phyloP scores from a whole-genome alignment of 2,329 filamentous ascomycete species.

The Neocatenulostroma microsporum region DNA sequence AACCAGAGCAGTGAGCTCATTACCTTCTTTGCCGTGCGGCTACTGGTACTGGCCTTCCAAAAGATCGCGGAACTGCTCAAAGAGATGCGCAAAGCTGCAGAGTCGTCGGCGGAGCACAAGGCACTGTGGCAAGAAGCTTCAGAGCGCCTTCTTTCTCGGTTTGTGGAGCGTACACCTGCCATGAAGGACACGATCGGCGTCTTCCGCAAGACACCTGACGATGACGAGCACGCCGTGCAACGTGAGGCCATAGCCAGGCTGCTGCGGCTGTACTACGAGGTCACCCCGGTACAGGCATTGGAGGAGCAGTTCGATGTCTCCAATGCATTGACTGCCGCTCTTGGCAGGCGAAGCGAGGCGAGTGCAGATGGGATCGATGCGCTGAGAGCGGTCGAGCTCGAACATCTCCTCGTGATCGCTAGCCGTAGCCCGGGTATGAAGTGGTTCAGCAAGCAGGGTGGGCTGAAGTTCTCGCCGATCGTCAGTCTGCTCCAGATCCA shows the following conservation, averaged over 20 bases:
- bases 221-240: constrained; percentile 58
- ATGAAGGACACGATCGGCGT: constrained; percentile 72
- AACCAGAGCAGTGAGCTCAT: constrained; percentile 70
- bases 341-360: constrained; percentile 46
- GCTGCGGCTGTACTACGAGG: constrained; percentile 75
- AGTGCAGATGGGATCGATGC: constrained; percentile 23
- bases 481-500: constrained; percentile 59
- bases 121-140: constrained; percentile 62
- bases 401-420: constrained; percentile 74
- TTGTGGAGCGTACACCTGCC: constrained; percentile 68
- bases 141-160: constrained; percentile 61
- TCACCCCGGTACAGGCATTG: constrained; percentile 69
- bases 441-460: constrained; percentile 73
- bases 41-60: constrained; percentile 68
- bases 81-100: constrained; percentile 47
- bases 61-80: constrained; percentile 63
- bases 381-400: constrained; percentile 64
- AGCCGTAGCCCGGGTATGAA: constrained; percentile 74
- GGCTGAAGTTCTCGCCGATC: constrained; percentile 60
- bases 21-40: constrained; percentile 72
- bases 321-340: constrained; percentile 59
- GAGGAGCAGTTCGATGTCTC: constrained; percentile 86
- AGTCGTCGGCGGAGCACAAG: constrained; percentile 30
- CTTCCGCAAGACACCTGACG: constrained; percentile 61
- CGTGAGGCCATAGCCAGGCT: constrained; percentile 71